Base-by-base conservation (phyloP, 495 filamentous ascomycete species). In the Tetracladium marchalianum region DNA sequence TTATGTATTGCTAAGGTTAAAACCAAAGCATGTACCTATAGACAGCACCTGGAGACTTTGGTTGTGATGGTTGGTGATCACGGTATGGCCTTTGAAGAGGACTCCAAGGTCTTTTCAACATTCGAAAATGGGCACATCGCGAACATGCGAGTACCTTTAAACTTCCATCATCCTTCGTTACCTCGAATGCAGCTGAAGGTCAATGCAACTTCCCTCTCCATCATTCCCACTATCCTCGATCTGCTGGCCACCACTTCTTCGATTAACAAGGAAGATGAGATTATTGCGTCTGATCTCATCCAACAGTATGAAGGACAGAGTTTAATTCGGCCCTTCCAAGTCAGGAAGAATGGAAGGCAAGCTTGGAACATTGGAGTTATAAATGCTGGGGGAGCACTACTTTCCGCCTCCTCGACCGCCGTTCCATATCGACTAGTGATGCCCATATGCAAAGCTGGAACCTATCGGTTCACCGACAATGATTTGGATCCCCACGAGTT, bases 91-190 rank as follows among this genome's bases (percentile, higher is more conserved):
- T 63, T 73, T 36, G 65, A 63, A 37, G 65, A 70, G 34, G 65
- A 71, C 39, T 60, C 64, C 43, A 64, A 62, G 10, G 52, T 67
- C 33, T 66, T 64, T 6, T 68, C 69, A 9, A 66, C 68, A 11
- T 75, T 72, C 43, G 66, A 68, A 45, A 75, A 75, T 54, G 69
- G 69, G 6, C 67, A 72, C 39, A 59, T 71, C 42, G 62, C 62
- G 44, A 73, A 66, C 54, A 68, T 73, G 56, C 66, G 69, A 47
- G 67, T 75, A 5, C 71, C 71, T 5, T 57, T 75, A n/a, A 58
- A 73, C 19, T 60, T 75, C 13, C 63, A 67, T 4, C 69, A 75
- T 50, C 71, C 71, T 0, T 52, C 63, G 24, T 56, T 75, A 0
- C 69, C 70, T 1, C 50, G 61, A 2, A 58, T 73, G 40, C 57